Conservation (phyloP, 768 basidiomycete genomes). For the Panaeolus cyanescens region DNA sequence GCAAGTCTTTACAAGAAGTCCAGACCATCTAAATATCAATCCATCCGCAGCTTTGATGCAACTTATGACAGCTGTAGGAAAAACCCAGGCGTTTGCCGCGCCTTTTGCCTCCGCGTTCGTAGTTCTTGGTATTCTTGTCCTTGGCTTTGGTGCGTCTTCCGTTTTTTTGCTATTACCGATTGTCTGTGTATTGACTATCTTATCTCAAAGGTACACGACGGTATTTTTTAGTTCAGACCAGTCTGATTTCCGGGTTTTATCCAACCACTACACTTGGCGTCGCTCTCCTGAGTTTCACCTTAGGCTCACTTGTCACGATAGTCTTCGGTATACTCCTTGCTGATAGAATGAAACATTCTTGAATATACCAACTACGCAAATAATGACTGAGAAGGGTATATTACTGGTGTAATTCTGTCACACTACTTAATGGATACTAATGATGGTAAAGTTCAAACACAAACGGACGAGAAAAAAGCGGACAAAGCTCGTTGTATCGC, state of each 20-base stretch:
- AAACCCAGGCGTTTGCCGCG: background rate
- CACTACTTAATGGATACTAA: no score
- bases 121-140: background rate
- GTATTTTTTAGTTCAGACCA: constrained; percentile 54
- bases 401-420: background rate
- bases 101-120: background rate
- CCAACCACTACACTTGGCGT: constrained; percentile 49
- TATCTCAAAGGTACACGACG: constrained; percentile 16
- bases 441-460: background rate
- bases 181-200: no score
- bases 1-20: no score
- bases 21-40: background rate
- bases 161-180: background rate
- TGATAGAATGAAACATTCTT: constrained; percentile 6
- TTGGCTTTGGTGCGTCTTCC: background rate
- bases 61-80: background rate
- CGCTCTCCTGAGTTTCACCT: constrained; percentile 37
- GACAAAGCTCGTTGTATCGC: background rate
- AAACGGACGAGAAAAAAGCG: background rate
- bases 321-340: constrained; percentile 45
- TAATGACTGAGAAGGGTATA: no score
- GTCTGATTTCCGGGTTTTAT: constrained; percentile 50
- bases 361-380: no score
- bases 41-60: background rate
- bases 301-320: constrained; percentile 40